Evolutionary conservation across 192 early-diverging fungal genomes (phyloP), one percentile per base, ranked within the genome.

Genomic region (Coemansia sp.): DNA sequence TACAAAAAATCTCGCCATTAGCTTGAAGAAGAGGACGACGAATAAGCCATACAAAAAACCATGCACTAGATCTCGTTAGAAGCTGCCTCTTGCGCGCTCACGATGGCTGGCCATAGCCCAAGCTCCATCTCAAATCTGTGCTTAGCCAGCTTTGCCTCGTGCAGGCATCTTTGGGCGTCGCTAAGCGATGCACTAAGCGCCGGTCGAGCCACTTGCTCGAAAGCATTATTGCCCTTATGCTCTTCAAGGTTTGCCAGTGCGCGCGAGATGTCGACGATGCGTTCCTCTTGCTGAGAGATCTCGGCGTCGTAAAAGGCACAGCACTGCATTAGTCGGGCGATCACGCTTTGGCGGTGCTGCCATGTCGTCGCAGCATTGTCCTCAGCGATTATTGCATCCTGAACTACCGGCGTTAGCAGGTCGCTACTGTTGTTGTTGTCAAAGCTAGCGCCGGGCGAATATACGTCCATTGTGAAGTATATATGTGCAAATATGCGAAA

Each of bases 41-140:
- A 54, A 22, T 0, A 31, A 11, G 15, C 19, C 14, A 32, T 17
- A 17, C 6, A 31, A 54, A 32, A 2, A 31, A 54, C n/a, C n/a
- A 32, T 32, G 51, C 29, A 31, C 51, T 54, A 54, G 4, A 6
- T 25, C 51, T 54, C 27, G 29, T 31, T 32, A n/a, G 3, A 4
- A 20, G 24, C 47, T 51, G 24, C 3, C 5, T 20, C 47, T 32
- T 25, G 51, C 6, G 12, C 51, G 27, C 15, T 54, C 51, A 6
- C 15, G 1, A 12, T 32, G 22, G 51, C 29, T 31, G 51, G 27
- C 77, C 77, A 80, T 25, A 35, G 29, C 2, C 59, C 57, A 19
- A 80, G 66, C 24, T 80, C 77, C 56, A 71, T 65, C 31, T 74
- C 77, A 32, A 74, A 57, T 11, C 77, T 68, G 6, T 62, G 37